Evolutionary conservation across 129 eudicot species (phyloP).

Genomic region (Tagetes patula): DNA sequence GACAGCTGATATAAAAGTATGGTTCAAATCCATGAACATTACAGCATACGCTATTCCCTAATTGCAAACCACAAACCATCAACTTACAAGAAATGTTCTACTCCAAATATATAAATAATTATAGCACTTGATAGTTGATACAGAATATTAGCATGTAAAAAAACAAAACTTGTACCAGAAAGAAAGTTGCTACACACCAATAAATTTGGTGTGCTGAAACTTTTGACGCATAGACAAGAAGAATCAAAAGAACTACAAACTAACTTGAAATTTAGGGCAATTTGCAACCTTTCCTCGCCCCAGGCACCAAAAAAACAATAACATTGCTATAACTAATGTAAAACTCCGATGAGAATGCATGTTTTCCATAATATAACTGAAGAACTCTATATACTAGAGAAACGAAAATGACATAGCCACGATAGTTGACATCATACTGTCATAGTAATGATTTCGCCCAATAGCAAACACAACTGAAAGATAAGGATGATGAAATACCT

Average conservation of each 20-base stretch:
- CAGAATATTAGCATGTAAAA: background rate
- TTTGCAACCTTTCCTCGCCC: background rate
- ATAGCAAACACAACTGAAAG: background rate
- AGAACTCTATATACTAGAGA: background rate
- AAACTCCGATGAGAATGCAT: background rate
- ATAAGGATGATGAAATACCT: constrained; percentile 44
- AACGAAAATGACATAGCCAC: background rate
- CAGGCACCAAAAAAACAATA: background rate
- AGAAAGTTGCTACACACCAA: background rate
- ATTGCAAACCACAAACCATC: constrained; percentile 21
- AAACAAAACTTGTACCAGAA: constrained; percentile 2
- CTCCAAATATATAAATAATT: background rate
- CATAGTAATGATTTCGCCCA: background rate
- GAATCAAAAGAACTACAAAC: background rate
- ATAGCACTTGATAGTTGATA: constrained; percentile 9
- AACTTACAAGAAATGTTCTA: constrained; percentile 19
- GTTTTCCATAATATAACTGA: background rate
- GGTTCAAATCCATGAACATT: constrained; percentile 98
- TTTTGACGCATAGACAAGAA: background rate
- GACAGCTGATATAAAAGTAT: constrained; percentile 83
- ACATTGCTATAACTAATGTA: background rate
- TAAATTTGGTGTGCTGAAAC: background rate
- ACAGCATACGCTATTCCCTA: constrained; percentile 95
- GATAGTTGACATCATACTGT: background rate
- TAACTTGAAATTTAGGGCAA: background rate